Evolutionary conservation across 148 eudicot genomes (phyloP).

Genomic region (Amaranthus hypochondriacus): DNA sequence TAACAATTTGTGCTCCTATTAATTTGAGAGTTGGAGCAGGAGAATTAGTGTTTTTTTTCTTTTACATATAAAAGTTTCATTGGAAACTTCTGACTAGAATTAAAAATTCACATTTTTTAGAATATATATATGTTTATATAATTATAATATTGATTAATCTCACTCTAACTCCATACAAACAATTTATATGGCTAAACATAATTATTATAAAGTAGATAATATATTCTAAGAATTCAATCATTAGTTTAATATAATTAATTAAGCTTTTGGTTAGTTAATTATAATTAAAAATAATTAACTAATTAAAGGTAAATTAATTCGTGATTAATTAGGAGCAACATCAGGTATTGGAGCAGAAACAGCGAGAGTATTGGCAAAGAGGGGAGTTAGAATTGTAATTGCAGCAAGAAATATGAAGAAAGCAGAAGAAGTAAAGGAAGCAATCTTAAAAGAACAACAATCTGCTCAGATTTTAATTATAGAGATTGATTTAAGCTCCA

Average conservation of each 20-base stretch:
- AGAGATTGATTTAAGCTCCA: constrained; percentile 81
- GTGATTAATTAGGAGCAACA: constrained; percentile 55
- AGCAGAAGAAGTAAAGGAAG: constrained; percentile 52
- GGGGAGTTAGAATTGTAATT: constrained; percentile 65
- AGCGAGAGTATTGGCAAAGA: constrained; percentile 81
- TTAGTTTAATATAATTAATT: too few relatives aligned
- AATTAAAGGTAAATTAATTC: neutral
- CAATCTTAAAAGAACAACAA: constrained; percentile 49
- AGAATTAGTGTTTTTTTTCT: neutral
- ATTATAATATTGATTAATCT: too few relatives aligned
- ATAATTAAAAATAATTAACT: too few relatives aligned
- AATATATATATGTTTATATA: too few relatives aligned
- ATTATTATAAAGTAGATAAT: too few relatives aligned
- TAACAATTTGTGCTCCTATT: too few relatives aligned
- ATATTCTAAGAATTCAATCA: too few relatives aligned
- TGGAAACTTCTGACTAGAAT: constrained; percentile 27
- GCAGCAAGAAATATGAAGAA: constrained; percentile 75
- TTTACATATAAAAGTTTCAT: constrained; percentile 21
- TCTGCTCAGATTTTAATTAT: constrained; percentile 53
- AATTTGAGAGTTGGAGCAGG: neutral
- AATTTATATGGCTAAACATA: too few relatives aligned
- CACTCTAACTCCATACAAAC: too few relatives aligned
- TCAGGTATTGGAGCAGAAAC: constrained; percentile 91
- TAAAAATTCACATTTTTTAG: constrained; percentile 10
- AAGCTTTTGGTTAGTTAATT: neutral